A percentile compares a stretch with the other conserved stretches of the same genome.
Evolutionary conservation across 176 grass and related monocot genomes (phyloP).

Genomic region (Raddia distichophylla): DNA sequence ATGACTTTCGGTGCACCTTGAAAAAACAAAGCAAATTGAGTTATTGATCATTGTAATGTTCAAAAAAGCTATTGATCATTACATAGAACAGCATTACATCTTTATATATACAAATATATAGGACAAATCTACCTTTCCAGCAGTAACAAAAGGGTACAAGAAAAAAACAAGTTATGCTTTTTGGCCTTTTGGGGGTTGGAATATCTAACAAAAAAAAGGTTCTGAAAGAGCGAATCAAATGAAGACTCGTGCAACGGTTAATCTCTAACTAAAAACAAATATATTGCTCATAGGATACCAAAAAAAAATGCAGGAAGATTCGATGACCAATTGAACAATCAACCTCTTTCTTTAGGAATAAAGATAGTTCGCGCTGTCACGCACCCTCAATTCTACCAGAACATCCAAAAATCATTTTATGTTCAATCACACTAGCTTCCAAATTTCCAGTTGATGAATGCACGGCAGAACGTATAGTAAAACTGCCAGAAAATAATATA

Average conservation of each 20-base stretch:
- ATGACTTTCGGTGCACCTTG: constrained; percentile 34
- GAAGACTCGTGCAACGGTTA: constrained; percentile 12
- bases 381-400: background rate
- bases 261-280: constrained; percentile 3
- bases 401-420: background rate
- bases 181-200: constrained; percentile 3
- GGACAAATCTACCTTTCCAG: constrained; percentile 27
- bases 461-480: background rate
- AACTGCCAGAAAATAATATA: background rate
- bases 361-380: background rate
- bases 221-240: constrained; percentile 24
- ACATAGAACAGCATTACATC: constrained; percentile 23
- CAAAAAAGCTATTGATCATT: background rate
- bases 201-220: background rate
- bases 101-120: background rate
- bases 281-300: background rate
- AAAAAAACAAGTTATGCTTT: constrained; percentile 11
- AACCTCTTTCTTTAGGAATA: background rate
- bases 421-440: background rate
- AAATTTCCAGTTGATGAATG: background rate
- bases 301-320: constrained; percentile 20
- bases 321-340: constrained; percentile 20
- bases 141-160: constrained; percentile 8
- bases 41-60: background rate
- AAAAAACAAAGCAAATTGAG: background rate